A percentile compares a stretch with the other conserved stretches of the same genome.
Conservation (phyloP, 2,329 filamentous ascomycete genomes). For the Hymenoscyphus occultus region DNA sequence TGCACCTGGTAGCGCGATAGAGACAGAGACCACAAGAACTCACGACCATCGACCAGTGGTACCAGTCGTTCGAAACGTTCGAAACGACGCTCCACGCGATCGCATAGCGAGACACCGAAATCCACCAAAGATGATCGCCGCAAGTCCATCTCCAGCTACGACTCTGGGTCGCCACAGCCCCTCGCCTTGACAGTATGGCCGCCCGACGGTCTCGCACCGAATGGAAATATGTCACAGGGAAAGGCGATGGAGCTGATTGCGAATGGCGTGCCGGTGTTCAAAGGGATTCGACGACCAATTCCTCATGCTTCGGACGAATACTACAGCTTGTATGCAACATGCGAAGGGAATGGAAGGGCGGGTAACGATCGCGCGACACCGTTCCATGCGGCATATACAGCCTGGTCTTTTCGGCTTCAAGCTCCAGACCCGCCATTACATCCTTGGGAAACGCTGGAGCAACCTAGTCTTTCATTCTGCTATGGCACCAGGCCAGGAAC, state of each 20-base stretch:
- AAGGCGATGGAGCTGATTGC: constrained; percentile 57
- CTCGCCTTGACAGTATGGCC: constrained; percentile 52
- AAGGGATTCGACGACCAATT: constrained; percentile 52
- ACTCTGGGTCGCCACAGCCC: constrained; percentile 3
- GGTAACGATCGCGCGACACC: constrained; percentile 26
- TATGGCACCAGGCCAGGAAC: constrained; percentile 67
- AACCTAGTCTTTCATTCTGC: constrained; percentile 67
- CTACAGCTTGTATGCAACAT: constrained; percentile 54
- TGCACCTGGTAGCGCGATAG: constrained; percentile 13
- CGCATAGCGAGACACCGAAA: constrained; percentile 9
- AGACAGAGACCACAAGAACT: constrained; percentile 29
- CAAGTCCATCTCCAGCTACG: constrained; percentile 9
- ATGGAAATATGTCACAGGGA: constrained; percentile 51
- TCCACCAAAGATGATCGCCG: constrained; percentile 1
- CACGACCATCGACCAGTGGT: constrained; percentile 13
- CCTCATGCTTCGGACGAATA: constrained; percentile 53
- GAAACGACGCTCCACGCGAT: constrained; percentile 8
- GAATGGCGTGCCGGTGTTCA: constrained; percentile 55
- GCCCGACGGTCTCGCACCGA: constrained; percentile 47
- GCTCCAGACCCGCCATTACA: constrained; percentile 21
- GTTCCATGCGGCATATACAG: constrained; percentile 21
- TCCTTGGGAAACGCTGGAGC: constrained; percentile 71
- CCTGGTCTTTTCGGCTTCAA: constrained; percentile 27
- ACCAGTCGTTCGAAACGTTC: background rate
- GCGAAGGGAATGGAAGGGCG: constrained; percentile 42